Evolutionary conservation across 2,329 filamentous ascomycete species (phyloP).

Genomic region (Paraconiothyrium sp.): DNA sequence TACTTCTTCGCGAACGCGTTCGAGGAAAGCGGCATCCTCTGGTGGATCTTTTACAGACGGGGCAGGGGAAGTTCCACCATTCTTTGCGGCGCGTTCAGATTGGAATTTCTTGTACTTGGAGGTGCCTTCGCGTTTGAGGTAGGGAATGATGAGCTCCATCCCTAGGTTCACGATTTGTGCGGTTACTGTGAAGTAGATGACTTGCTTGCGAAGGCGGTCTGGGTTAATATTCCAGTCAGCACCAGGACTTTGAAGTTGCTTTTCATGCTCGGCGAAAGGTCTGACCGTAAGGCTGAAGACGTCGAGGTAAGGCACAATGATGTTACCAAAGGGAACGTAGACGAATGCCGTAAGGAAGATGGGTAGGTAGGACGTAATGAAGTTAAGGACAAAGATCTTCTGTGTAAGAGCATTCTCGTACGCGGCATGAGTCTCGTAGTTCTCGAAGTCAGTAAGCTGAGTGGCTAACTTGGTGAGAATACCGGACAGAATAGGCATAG

Average conservation of each 20-base stretch:
- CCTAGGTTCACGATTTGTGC: conserved; percentile 89
- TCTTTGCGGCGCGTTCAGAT: conserved; percentile 65
- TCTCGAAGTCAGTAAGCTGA: conserved; percentile 82
- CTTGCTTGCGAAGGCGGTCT: conserved; percentile 83
- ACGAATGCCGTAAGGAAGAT: conserved; percentile 89
- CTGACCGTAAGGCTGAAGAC: conserved; percentile 79
- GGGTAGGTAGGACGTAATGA: conserved; percentile 93
- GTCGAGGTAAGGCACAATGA: conserved; percentile 86
- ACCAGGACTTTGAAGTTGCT: conserved; percentile 66
- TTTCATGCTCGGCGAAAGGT: conserved; percentile 78
- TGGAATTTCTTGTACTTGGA: conserved; percentile 82
- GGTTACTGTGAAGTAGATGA: conserved; percentile 95
- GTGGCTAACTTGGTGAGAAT: conserved; percentile 81
- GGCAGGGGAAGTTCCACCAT: conserved; percentile 61
- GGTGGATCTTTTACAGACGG: conserved; percentile 69
- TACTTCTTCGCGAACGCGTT: conserved; percentile 82
- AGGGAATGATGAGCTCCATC: conserved; percentile 86
- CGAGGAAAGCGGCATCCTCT: conserved; percentile 82
- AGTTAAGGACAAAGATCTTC: conserved; percentile 96
- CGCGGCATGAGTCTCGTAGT: conserved; percentile 87
- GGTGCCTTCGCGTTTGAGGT: conserved; percentile 80
- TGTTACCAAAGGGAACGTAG: conserved; percentile 88
- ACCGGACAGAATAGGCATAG: conserved; percentile 80
- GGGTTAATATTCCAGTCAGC: conserved; percentile 84
- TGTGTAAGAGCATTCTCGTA: conserved; percentile 86